Evolutionary conservation across 129 eudicot species (phyloP).

Genomic region (Flaveria linearis): DNA sequence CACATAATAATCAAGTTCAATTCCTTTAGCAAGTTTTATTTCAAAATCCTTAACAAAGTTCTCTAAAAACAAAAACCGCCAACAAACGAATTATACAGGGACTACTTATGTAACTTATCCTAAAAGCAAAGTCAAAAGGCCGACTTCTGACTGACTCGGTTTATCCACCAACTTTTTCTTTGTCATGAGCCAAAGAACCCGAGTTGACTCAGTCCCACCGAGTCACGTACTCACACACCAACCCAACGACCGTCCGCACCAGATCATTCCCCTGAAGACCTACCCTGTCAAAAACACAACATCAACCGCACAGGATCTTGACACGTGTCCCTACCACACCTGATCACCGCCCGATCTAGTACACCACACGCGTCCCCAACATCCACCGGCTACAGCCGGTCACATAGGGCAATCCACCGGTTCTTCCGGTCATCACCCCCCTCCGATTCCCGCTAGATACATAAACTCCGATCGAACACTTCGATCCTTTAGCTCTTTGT

Average conservation of each 20-base stretch:
- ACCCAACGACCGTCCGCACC: slow-evolving; percentile 24
- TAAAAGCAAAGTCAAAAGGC: slow-evolving; percentile 37
- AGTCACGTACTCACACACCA: slow-evolving; percentile 16
- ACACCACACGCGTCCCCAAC: slow-evolving; percentile 40
- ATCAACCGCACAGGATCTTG: slow-evolving; percentile 14
- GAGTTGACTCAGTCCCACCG: slow-evolving; percentile 41
- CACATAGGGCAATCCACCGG: slow-evolving; percentile 34
- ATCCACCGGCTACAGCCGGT: slow-evolving; percentile 35
- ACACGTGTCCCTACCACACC: slow-evolving; percentile 34
- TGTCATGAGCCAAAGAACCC: slow-evolving; percentile 25
- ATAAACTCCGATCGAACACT: slow-evolving; percentile 41
- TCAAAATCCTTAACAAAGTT: slow-evolving; percentile 3
- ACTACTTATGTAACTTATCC: background rate
- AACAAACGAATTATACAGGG: background rate
- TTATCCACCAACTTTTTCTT: slow-evolving; percentile 33
- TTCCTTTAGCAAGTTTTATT: too few species aligned
- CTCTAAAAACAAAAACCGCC: background rate
- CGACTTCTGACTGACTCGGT: slow-evolving; percentile 39
- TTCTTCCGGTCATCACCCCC: slow-evolving; percentile 33
- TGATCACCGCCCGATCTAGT: slow-evolving; percentile 39
- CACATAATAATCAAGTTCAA: too few species aligned
- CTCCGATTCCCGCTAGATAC: slow-evolving; percentile 45
- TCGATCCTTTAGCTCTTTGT: slow-evolving; percentile 4
- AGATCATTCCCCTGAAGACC: slow-evolving; percentile 36
- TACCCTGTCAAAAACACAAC: slow-evolving; percentile 41